Evolutionary conservation across 1,284 basidiomycete species (phyloP).

Genomic region (Phellopilus nigrolimitatus): DNA sequence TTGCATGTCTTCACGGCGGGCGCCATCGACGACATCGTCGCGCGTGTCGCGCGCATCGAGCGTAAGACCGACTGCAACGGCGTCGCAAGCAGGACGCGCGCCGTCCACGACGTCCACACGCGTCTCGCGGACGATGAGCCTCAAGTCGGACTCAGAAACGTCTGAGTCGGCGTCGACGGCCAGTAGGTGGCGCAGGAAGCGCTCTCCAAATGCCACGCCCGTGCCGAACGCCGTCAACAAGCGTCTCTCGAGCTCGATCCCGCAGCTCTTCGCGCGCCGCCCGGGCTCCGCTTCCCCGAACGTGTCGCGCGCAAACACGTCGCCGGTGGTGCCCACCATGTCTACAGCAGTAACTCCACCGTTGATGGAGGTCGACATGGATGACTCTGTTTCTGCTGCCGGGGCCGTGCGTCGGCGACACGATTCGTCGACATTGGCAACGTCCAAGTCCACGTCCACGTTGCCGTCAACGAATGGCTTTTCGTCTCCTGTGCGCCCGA

Average conservation of each 20-base stretch:
- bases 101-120: slow-evolving; percentile 3
- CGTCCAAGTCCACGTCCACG: neutral
- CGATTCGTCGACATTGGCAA: neutral
- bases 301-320: neutral
- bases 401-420: neutral
- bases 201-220: slow-evolving; percentile 27
- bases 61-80: slow-evolving; percentile 1
- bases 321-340: neutral
- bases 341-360: neutral
- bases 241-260: slow-evolving; percentile 23
- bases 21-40: slow-evolving; percentile 14
- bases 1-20: slow-evolving; percentile 5
- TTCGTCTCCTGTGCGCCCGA: slow-evolving; percentile 1
- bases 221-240: slow-evolving; percentile 17
- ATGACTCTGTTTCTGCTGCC: neutral
- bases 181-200: neutral
- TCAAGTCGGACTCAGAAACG: neutral
- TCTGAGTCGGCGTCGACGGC: neutral
- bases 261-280: slow-evolving; percentile 9
- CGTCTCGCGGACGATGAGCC: slow-evolving; percentile 8
- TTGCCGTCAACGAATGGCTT: neutral
- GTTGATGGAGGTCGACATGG: neutral
- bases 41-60: slow-evolving; percentile 12
- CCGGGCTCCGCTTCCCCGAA: slow-evolving; percentile 5
- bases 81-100: slow-evolving; percentile 5